Base-by-base conservation (phyloP, 768 basidiomycete species). In the Calocera cornea region DNA sequence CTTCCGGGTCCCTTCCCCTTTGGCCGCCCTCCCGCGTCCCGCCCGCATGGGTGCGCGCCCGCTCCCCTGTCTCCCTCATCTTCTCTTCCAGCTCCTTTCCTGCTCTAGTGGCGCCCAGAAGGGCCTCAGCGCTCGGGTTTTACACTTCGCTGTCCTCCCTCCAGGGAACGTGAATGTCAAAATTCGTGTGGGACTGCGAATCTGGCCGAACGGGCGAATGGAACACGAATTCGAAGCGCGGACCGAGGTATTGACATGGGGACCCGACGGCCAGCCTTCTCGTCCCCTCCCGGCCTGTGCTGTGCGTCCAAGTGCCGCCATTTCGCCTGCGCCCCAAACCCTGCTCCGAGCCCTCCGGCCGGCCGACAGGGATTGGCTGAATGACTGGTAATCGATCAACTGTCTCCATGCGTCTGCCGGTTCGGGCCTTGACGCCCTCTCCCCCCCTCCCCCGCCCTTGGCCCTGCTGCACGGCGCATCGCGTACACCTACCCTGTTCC, bases 391-490 rank as follows among this genome's bases (percentile, higher is more conserved):
- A 60, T 60, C 54, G 54, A 60, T 60, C 54, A 47, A 38, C 8
- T 24, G 54, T 27, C 54, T 29, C 54, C 31, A 10, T 27, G n/a
- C n/a, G 44, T 19, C 44, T 47, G 44, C 54, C 54, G 54, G 7
- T 5, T 60, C 54, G 54, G 54, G 54, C 16, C 54, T 29, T 60
- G 54, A 60, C 54, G 54, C 54, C n/a, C n/a, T n/a, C n/a, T n/a
- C n/a, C n/a, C n/a, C n/a, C n/a, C n/a, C n/a, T n/a, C n/a, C n/a
- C n/a, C n/a, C 49, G 14, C 14, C 54, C 54, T 60, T 60, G 54
- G 54, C 54, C 27, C 54, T 60, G 54, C 31, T 60, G 54, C 31
- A 5, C 31, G 54, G 54, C 14, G 54, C 54, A 60, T 60, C 54
- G 54, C 54, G 54, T 33, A 60, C 31, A 60, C 54, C 54, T 60